These are phyloP conservation scores for Fusarium proliferatum DNA, from an alignment of 2,329 filamentous ascomycete species.

Conservation along the genomic window DNA sequence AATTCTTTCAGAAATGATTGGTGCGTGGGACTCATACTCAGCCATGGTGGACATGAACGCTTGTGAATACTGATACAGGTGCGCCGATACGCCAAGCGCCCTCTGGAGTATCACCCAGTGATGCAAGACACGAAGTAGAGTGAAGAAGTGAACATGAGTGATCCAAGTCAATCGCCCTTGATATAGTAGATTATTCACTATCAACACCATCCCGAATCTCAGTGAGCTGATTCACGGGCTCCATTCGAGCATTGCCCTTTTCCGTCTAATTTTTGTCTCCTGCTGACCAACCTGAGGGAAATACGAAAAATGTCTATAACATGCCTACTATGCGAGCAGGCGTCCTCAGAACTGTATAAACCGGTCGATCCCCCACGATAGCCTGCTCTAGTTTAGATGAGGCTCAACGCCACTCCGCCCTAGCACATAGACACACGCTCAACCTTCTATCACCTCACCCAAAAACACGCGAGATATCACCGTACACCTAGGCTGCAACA, in stretches of 20 bases:
- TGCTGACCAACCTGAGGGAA: neutral
- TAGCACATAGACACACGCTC: neutral
- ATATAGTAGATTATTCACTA: neutral
- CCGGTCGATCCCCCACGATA: neutral
- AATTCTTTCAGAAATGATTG: neutral
- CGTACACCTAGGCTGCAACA: conserved; percentile 24
- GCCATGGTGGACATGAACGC: neutral
- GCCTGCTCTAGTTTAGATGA: neutral
- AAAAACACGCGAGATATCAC: neutral
- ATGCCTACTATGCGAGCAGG: neutral
- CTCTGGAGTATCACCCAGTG: neutral
- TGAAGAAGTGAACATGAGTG: neutral
- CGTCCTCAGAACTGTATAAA: neutral
- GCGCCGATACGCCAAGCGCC: neutral
- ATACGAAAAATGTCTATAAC: neutral
- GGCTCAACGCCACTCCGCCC: neutral
- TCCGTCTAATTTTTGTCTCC: neutral
- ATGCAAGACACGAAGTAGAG: neutral
- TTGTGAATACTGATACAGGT: neutral
- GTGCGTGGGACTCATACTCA: neutral
- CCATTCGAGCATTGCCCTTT: neutral
- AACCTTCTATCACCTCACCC: neutral
- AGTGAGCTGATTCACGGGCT: neutral
- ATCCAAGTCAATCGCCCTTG: neutral
- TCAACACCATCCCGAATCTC: neutral